Evolutionary conservation across 2,329 filamentous ascomycete species (phyloP).

Genomic region (Trichophyton rubrum): DNA sequence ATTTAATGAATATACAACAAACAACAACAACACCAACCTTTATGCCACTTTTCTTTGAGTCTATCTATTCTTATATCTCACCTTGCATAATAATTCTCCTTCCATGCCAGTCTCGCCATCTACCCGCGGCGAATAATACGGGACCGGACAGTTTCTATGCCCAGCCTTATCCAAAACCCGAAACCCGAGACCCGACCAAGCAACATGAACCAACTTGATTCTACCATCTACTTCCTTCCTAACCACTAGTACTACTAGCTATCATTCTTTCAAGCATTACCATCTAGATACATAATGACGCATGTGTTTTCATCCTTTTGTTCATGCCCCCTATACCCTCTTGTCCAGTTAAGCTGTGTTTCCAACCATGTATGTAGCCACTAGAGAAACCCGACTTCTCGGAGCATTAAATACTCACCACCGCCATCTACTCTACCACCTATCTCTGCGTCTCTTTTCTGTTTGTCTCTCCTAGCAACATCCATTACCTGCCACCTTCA

Average conservation of each 20-base stretch:
- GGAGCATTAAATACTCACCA: not conserved
- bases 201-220: not conserved
- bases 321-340: not conserved
- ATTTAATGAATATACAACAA: not conserved
- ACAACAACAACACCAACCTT: not conserved
- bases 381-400: not conserved
- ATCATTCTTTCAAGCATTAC: conserved; percentile 1
- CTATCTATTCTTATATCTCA: too few relatives aligned
- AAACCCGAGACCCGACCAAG: not conserved
- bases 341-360: not conserved
- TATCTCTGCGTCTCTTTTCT: too few relatives aligned
- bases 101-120: not conserved
- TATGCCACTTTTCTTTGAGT: not conserved
- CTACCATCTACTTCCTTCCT: not conserved
- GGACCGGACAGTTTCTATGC: not conserved
- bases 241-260: not conserved
- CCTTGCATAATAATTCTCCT: not conserved
- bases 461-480: too few relatives aligned
- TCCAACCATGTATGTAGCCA: not conserved
- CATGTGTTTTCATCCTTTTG: conserved; percentile 1
- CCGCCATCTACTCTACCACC: too few relatives aligned
- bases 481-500: too few relatives aligned
- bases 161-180: not conserved
- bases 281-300: conserved; percentile 4
- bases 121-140: not conserved